Base-by-base conservation (phyloP, 164 flowering plant species). In the Euptelea pleiosperma region DNA sequence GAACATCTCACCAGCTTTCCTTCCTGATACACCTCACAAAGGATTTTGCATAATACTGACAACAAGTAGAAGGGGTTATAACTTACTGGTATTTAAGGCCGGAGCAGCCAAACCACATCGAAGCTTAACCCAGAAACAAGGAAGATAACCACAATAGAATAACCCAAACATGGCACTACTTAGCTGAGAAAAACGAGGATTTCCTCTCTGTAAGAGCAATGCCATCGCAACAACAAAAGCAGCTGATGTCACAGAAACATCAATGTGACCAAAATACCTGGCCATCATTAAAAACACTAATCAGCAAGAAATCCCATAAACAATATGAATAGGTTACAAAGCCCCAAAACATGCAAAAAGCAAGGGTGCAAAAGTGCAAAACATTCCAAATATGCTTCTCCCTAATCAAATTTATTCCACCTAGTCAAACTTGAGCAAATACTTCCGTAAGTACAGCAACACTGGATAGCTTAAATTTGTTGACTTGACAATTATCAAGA, bases 81-180 rank as follows among this genome's bases (percentile, higher is more conserved):
- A 62, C 82, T 72, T 82, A 86, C 97, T 68, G 22, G 89, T 88
- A 70, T 84, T 81, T 41, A 88, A 57, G n/a, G 96, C 78, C 14
- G 96, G 97, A 21, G 58, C 91, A 61, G 86, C 79, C 64, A 87
- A 62, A 52, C 86, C 80, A 67, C 97, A 87, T 28, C 91, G 80
- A 66, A 91, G 91, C 77, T 84, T 88, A 52, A 91, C 86, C 96
- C 97, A 87, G 67, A 91, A 86, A 67, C 89, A 84, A 58, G 97
- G 96, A 69, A 91, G 93, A 69, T 86, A 87, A 29, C 93, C 93
- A 69, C 84, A 81, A 66, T 91, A 91, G 74, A 91, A 86, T 40
- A 88, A 67, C 41, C 96, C 93, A 75, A 91, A 91, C 75, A 91
- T 73, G 25, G 87, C 63, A 75, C 93, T 87, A 50, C 91, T 87